phyloP scores from a whole-genome alignment of 2,329 filamentous ascomycete genomes.

The Cladophialophora carrionii region DNA sequence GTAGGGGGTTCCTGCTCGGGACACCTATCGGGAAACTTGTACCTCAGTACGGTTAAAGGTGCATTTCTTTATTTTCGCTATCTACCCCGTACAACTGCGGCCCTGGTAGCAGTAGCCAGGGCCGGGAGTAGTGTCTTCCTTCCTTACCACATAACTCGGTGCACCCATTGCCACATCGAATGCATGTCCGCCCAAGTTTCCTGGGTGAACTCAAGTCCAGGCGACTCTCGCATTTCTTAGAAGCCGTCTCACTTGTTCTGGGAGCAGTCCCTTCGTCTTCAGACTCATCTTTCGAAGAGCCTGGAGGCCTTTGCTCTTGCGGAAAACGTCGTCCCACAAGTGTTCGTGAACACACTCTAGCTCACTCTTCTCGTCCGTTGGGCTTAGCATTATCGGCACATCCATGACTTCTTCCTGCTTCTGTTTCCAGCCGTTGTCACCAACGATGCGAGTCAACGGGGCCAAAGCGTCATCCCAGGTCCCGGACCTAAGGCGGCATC shows the following conservation, averaged over 20 bases:
- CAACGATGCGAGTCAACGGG: conserved; percentile 59
- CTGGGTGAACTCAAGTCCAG: conserved; percentile 26
- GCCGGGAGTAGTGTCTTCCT: neutral
- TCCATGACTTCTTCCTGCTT: conserved; percentile 46
- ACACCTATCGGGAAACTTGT: neutral
- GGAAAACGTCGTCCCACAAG: conserved; percentile 38
- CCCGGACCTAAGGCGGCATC: conserved; percentile 70
- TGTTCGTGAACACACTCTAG: conserved; percentile 39
- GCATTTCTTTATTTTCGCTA: conserved; percentile 5
- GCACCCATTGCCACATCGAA: neutral
- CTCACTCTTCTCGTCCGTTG: conserved; percentile 37
- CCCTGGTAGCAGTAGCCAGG: conserved; percentile 36
- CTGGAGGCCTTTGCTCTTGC: conserved; percentile 29
- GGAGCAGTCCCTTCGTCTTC: conserved; percentile 33
- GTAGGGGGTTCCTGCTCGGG: neutral
- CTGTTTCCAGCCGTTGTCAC: conserved; percentile 46
- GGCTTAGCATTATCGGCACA: conserved; percentile 46
- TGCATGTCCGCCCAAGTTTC: neutral
- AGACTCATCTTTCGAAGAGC: conserved; percentile 31
- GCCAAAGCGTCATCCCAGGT: conserved; percentile 83
- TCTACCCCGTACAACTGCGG: neutral
- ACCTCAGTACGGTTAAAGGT: conserved; percentile 2
- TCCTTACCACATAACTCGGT: neutral
- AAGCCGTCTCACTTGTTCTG: conserved; percentile 33
- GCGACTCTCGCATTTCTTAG: conserved; percentile 31